Evolutionary conservation across 768 basidiomycete species (phyloP).

Genomic region (Naganishia antarctica): DNA sequence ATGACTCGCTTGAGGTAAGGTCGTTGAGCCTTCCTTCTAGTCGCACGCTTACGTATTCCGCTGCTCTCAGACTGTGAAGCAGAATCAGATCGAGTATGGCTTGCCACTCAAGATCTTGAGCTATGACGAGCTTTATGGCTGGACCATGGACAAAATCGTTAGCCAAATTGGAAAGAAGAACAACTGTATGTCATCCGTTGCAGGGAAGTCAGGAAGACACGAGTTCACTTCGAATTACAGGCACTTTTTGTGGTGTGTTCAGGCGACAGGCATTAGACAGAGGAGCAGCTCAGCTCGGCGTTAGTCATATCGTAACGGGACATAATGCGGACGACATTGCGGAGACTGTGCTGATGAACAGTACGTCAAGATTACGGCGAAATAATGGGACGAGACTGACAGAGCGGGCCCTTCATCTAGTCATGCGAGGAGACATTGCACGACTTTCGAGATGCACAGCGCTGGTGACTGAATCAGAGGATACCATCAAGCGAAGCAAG

Average conservation of each 20-base stretch:
- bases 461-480: conserved; percentile 92
- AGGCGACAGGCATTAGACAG: conserved; percentile 92
- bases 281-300: conserved; percentile 77
- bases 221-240: conserved; percentile 33
- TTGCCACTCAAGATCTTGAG: conserved; percentile 94
- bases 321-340: conserved; percentile 99
- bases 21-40: no score
- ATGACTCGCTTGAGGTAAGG: conserved; percentile 86
- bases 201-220: no score
- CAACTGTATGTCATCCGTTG: conserved; percentile 65
- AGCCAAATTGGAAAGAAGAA: conserved; percentile 93
- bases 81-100: conserved; percentile 90
- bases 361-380: conserved; percentile 58
- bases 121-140: conserved; percentile 93
- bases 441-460: conserved; percentile 86
- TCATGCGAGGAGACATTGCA: conserved; percentile 96
- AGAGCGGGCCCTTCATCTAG: conserved; percentile 51
- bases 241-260: conserved; percentile 97
- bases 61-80: conserved; percentile 81
- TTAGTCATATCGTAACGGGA: conserved; percentile 97
- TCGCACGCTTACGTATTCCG: no score
- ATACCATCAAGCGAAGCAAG: conserved; percentile 92
- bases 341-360: conserved; percentile 98
- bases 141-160: conserved; percentile 98
- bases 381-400: background rate